Evolutionary conservation across 2,329 filamentous ascomycete species (phyloP), one percentile per base, ranked within the genome.

Genomic region (Macrophomina phaseolina): DNA sequence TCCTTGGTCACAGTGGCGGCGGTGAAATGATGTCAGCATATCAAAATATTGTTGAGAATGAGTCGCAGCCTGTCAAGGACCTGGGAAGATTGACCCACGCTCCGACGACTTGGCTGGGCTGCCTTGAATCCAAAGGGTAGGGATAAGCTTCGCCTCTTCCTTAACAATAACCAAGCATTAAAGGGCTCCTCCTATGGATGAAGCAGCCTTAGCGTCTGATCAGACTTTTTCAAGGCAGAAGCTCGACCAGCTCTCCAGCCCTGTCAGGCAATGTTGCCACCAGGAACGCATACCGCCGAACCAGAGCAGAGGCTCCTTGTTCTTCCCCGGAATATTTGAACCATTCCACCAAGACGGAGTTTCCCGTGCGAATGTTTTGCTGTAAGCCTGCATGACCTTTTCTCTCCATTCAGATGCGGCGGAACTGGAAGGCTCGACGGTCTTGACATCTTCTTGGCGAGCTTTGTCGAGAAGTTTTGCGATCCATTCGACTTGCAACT

Each of bases 401-500:
- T 49, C 73, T 74, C 4, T 77, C 81, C 1, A 23, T 23, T 23
- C 23, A 23, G 23, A 23, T 23, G 23, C 23, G 23, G 23, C 23
- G 23, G 23, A 23, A 23, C 3, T 2, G 23, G 23, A 23, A 3
- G 80, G 72, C 56, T 82, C 79, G 56, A 81, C 76, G 51, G 76
- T 76, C 51, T 75, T 75, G 61, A 79, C 78, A 4, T 75, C 75
- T 51, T 81, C 73, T 6, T 77, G 72, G 49, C 75, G 72, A 8
- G 78, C 68, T 70, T 77, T 78, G 53, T 75, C 74, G 67, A 83
- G 79, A 9, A 76, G 74, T 58, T 81, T 79, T 36, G 81, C 77
- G 45, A 83, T 80, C 74, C 79, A 83, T 55, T 83, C 79, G 12
- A 77, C 79, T 69, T 83, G 81, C 4, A 76, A 73, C 67, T 83